phyloP scores from a whole-genome alignment of 2,329 filamentous ascomycete species.

The Coniochaeta sp. region DNA sequence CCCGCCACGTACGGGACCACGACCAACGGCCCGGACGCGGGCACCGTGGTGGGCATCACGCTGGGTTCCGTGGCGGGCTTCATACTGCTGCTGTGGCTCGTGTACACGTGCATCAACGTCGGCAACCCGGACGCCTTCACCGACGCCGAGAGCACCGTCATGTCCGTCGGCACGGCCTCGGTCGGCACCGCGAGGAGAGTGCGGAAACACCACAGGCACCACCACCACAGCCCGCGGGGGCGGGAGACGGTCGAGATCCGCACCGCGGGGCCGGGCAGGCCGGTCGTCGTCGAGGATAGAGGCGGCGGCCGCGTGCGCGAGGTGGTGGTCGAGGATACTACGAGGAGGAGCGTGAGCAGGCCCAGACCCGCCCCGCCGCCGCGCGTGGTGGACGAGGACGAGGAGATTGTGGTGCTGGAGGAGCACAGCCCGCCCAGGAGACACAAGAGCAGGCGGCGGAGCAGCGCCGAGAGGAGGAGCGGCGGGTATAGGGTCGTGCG shows the following conservation, averaged over 20 bases:
- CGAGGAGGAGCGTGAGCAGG: constrained; percentile 10
- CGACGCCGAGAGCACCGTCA: not conserved
- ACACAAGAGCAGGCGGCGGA: constrained; percentile 13
- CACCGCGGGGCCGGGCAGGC: constrained; percentile 6
- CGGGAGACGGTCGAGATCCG: constrained; percentile 21
- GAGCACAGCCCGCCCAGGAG: constrained; percentile 19
- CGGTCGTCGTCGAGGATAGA: constrained; percentile 18
- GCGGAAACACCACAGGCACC: constrained; percentile 1
- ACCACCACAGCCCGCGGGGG: constrained; percentile 1
- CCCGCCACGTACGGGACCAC: constrained; percentile 21
- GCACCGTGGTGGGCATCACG: constrained; percentile 31
- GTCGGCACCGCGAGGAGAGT: constrained; percentile 1
- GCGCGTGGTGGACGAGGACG: constrained; percentile 15
- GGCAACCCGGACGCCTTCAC: constrained; percentile 8
- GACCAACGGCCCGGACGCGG: constrained; percentile 19
- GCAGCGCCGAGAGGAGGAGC: constrained; percentile 16
- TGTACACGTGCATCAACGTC: constrained; percentile 23
- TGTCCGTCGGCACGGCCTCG: constrained; percentile 10
- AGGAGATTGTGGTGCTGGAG: constrained; percentile 27
- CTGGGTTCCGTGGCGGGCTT: constrained; percentile 36
- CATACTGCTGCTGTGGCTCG: constrained; percentile 22
- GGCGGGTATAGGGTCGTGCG: constrained; percentile 23
- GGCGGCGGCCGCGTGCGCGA: constrained; percentile 12
- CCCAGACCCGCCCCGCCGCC: constrained; percentile 11
- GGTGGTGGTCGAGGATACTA: constrained; percentile 19